Evolutionary conservation across 2,329 filamentous ascomycete species (phyloP), one percentile per base, ranked within the genome.

Genomic region (Dactylonectria macrodidyma): DNA sequence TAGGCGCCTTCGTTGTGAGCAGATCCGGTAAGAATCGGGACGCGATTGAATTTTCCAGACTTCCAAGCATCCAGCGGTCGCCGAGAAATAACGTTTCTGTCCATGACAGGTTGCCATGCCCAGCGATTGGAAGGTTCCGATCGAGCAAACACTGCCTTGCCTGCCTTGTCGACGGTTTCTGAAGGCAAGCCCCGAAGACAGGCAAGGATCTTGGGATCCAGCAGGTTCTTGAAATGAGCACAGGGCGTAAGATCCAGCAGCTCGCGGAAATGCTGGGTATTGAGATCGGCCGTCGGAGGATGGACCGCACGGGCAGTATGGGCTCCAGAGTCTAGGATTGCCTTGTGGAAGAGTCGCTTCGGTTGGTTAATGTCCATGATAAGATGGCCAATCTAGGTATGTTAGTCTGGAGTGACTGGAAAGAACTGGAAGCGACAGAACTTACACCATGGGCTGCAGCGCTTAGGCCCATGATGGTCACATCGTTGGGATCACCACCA

Each of bases 391-490:
- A 79, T 79, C 73, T 73, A 11, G 3, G 0, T 0, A 2, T 3
- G 47, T 75, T 6, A 75, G 64, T 4, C 4, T 54, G n/a, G 16
- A 3, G 3, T 44, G 41, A 8, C n/a, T 19, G 46, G 30, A 3
- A 9, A n/a, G 0, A 1, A 24, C 1, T 2, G 0, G 5, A 26
- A 16, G 19, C 19, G 7, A 1, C 8, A 9, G 16, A n/a, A 70
- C 75, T 71, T 71, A 76, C 72, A 58, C 65, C 73, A 6, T 77
- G 75, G 33, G 83, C 83, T 24, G 79, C 77, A 65, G 77, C 76
- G n/a, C 73, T 83, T 7, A 78, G 70, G 0, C 85, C 87, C 81
- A 83, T 85, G 62, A 88, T 74, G 0, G 85, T 87, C 22, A 88
- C 81, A 69, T 84, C 79, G 19, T 80, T 70, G 2, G 82, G 80